Conservation (phyloP, 2,329 filamentous ascomycete genomes). For the Clarireedia homoeocarpa region DNA sequence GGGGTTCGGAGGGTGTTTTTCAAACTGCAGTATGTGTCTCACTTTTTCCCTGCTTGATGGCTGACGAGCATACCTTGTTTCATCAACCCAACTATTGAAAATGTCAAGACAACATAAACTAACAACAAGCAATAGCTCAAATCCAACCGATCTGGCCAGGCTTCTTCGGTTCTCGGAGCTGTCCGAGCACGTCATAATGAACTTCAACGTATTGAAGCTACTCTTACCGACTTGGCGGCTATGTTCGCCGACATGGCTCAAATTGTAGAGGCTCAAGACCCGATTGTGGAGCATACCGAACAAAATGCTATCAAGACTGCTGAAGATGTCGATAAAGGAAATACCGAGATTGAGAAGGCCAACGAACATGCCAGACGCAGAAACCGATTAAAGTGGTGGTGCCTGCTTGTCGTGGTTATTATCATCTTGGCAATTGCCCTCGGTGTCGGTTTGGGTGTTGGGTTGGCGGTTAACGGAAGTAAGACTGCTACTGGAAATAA, state of each 20-base stretch:
- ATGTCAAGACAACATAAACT: neutral
- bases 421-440: conserved; percentile 51
- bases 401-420: conserved; percentile 52
- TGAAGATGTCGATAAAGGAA: conserved; percentile 60
- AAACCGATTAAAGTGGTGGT: conserved; percentile 78
- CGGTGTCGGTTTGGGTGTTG: conserved; percentile 37
- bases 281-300: conserved; percentile 53
- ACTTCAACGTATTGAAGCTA: conserved; percentile 72
- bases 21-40: conserved; percentile 61
- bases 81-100: too few relatives aligned
- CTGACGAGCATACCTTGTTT: too few relatives aligned
- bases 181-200: conserved; percentile 79
- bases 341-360: conserved; percentile 60
- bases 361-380: conserved; percentile 58
- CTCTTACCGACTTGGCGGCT: conserved; percentile 58
- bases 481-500: conserved; percentile 9
- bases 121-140: conserved; percentile 48
- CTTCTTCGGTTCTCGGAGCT: conserved; percentile 64
- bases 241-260: conserved; percentile 71
- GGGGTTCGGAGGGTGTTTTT: conserved; percentile 74
- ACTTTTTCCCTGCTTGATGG: neutral
- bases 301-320: conserved; percentile 57
- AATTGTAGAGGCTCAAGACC: conserved; percentile 65
- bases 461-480: conserved; percentile 15
- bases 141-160: conserved; percentile 66